Base-by-base conservation (phyloP, 441 rosid genomes). In the Euphorbia celastroides region DNA sequence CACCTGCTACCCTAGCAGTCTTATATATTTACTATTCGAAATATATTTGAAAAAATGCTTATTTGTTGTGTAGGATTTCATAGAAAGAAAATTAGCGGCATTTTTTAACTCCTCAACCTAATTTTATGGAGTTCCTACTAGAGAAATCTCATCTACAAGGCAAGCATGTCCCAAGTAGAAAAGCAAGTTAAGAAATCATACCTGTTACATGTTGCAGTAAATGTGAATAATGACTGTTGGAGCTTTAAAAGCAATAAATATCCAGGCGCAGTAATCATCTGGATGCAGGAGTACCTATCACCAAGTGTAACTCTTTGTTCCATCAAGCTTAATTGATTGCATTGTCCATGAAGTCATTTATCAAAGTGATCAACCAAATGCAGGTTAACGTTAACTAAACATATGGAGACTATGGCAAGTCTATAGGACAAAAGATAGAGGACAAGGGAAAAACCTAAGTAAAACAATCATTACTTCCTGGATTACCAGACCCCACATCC, bases 1-100 rank as follows among this genome's bases (percentile, higher is more conserved):
- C 10, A 30, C 42, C 50, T 68, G 65, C 62, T 65, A 41, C 51
- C 46, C 63, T 59, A 50, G 70, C 27, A 61, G 66, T 66, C 59
- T 38, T 27, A 17, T 48, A 30, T 57, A 58, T 26, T 58, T 60
- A 41, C 19, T 13, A 23, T 57, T 36, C 17, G 46, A 22, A 38
- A 57, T 55, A 11, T 57, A 54, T 70, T 25, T 41, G 68, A 74
- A n/a, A n/a, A n/a, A 9, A 23, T 65, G 31, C 46, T 62, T 38
- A 19, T 27, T 57, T 7, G 28, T 7, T 32, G 48, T 38, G 48
- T 57, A 17, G 44, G 19, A 61, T 22, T 41, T 14, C 51, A 66
- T 63, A 65, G 52, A 23, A 13, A 17, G 28, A 41, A 60, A 34
- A n/a, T 44, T 52, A 54, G 48, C 12, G 51, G 44, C 62, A 36